Base-by-base conservation (phyloP, 2,329 filamentous ascomycete genomes). In the Gaeumannomyces sp. region DNA sequence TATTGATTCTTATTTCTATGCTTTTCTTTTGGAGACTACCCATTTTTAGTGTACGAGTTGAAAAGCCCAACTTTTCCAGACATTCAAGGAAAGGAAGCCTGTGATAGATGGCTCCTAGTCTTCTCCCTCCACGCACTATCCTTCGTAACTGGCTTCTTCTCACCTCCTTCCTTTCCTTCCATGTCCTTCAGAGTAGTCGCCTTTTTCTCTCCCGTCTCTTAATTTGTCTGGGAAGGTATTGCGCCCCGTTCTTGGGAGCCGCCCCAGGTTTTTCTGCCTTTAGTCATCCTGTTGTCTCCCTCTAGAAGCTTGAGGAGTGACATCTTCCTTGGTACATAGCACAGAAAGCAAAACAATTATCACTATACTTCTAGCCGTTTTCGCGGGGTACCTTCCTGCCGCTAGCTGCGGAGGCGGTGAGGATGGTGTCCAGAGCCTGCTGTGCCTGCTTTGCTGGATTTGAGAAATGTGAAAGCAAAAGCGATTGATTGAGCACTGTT, bases 1-100 rank as follows among this genome's bases (percentile, higher is more conserved):
- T 57, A 56, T 60, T 22, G 33, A n/a, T 45, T 14, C 19, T 60
- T 2, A 11, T 61, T 45, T 61, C 25, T n/a, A 11, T 33, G 11
- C 29, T 60, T 25, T 61, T 45, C 76, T 62, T 59, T 59, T 59
- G 25, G 25, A 59, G 27, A 59, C 57, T 28, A 31, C 57, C 57
- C 57, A 59, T 59, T 25, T 22, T 59, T 31, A 59, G 8, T 59
- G 57, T 59, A 59, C 57, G 57, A 59, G 57, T 16, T 59, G 57
- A 59, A 31, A 59, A 28, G 14, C 14, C 57, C 19, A 28, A 29
- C 19, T 28, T 16, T 53, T 8, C 19, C 22, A n/a, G 10, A 25
- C 45, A 53, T 25, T 53, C 22, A 8, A 53, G n/a, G 22, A 53
- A 10, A 53, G 45, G 6, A 53, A 10, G 45, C 22, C 22, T 2